Conservation (phyloP, 805 yeast genomes). For the Candida easanensis region DNA sequence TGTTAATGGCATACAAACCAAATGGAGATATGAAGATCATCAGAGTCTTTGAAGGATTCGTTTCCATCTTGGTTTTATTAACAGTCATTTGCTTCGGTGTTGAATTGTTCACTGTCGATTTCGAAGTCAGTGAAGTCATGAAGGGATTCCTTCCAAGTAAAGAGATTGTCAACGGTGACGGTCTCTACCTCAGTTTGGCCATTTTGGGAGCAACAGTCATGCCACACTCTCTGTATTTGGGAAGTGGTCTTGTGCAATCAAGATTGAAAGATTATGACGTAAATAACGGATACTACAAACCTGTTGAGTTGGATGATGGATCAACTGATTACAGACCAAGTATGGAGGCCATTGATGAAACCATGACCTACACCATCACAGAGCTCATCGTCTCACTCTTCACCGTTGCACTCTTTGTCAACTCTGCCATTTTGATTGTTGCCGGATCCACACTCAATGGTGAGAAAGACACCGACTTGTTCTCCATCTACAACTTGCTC, state of each 20-base stretch:
- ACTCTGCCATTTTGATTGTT: constrained; percentile 83
- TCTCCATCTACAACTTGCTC: constrained; percentile 71
- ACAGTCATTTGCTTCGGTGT: constrained; percentile 85
- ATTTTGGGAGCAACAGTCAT: constrained; percentile 91
- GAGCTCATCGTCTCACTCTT: constrained; percentile 81
- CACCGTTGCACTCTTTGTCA: constrained; percentile 88
- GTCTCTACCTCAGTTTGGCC: constrained; percentile 77
- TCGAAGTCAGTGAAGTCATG: constrained; percentile 56
- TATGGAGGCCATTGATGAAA: constrained; percentile 73
- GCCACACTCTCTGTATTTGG: constrained; percentile 90
- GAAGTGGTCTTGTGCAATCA: constrained; percentile 87
- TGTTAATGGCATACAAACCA: constrained; percentile 84
- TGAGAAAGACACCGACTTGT: constrained; percentile 59
- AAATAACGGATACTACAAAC: constrained; percentile 56
- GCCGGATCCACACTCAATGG: constrained; percentile 83
- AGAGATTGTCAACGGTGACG: constrained; percentile 54
- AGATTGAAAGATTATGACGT: constrained; percentile 77
- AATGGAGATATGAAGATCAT: constrained; percentile 75
- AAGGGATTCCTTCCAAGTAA: constrained; percentile 62
- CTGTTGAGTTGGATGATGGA: constrained; percentile 27
- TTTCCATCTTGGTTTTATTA: constrained; percentile 69
- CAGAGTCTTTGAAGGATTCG: constrained; percentile 78
- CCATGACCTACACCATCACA: constrained; percentile 77
- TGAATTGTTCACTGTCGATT: constrained; percentile 69
- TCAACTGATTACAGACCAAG: constrained; percentile 68